phyloP scores from a whole-genome alignment of 192 early-diverging fungal species.

The Gonapodya sp. region DNA sequence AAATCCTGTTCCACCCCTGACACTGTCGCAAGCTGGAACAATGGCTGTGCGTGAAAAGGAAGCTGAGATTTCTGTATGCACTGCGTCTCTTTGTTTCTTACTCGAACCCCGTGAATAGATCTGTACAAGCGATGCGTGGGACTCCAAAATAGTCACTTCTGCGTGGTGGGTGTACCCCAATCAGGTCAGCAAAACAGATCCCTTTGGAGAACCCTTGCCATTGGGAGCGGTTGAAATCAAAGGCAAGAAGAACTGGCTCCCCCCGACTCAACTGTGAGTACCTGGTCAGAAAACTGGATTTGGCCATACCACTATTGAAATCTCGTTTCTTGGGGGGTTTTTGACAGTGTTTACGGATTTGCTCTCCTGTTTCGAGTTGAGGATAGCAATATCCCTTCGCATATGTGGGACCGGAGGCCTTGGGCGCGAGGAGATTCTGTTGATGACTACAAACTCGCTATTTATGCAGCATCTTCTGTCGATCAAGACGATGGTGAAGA shows the following conservation, averaged over 20 bases:
- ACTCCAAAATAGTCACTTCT: constrained; percentile 86
- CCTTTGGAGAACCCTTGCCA: constrained; percentile 82
- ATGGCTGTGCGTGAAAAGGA: constrained; percentile 71
- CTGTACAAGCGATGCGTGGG: constrained; percentile 91
- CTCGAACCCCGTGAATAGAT: too few species aligned
- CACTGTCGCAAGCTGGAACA: constrained; percentile 86
- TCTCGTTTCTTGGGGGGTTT: not conserved
- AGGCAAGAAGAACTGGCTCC: constrained; percentile 85
- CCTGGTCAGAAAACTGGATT: too few species aligned
- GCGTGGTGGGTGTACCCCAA: constrained; percentile 89
- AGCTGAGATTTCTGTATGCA: too few species aligned
- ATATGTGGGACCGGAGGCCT: constrained; percentile 59
- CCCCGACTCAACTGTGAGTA: constrained; percentile 68
- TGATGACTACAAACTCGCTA: constrained; percentile 20
- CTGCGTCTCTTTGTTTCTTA: too few species aligned
- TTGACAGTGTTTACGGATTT: constrained; percentile 75
- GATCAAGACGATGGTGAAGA: constrained; percentile 13
- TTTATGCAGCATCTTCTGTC: constrained; percentile 16
- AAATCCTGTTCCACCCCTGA: constrained; percentile 70
- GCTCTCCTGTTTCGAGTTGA: constrained; percentile 88
- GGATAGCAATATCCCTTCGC: constrained; percentile 64
- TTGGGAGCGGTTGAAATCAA: constrained; percentile 89
- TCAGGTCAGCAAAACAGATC: constrained; percentile 83
- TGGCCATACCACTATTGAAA: not conserved
- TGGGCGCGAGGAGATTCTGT: constrained; percentile 24